Base-by-base conservation (phyloP, 2,329 filamentous ascomycete species). In the Fusarium solani-melongenae region DNA sequence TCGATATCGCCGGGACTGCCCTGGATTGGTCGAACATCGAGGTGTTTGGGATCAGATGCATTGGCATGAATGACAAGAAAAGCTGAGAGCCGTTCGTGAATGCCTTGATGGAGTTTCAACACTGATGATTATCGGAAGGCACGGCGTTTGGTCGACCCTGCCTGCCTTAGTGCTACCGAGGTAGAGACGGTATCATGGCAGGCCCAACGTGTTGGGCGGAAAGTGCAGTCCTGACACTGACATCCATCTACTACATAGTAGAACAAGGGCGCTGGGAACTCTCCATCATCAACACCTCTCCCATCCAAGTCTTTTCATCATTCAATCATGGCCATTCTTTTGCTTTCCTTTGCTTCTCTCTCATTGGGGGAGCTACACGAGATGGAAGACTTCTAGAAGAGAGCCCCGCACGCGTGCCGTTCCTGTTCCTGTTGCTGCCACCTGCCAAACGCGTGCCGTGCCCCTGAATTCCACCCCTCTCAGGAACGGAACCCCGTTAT, bases 361-460 rank as follows among this genome's bases (percentile, higher is more conserved):
- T 63, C 41, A 76, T 74, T 73, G 71, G 66, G 63, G 67, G 63
- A 65, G 41, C 63, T 56, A 55, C 51, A 44, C 62, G 29, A 59
- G 62, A 75, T 77, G 67, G 76, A 77, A 77, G 41, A 56, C 29
- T 77, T 77, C 76, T 77, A 77, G 76, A 78, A 77, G 61, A 71
- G 64, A 65, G 60, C 73, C 75, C 75, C 73, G 75, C 75, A 72
- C 63, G 33, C 65, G 63, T 60, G 61, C 71, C 71, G 53, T 38
- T 38, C 53, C 33, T 57, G 53, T 57, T 57, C 53, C 53, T 57
- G 53, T 57, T 74, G 67, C 69, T 63, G 44, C 44, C 46, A 60
- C 64, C 62, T 69, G 67, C 67, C 67, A 71, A 61, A 66, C 61
- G 55, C 49, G 57, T 66, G 41, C 59, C 49, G 49, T 56, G 64